These are phyloP conservation scores for Ascocoryne sarcoides DNA, from an alignment of 2,329 filamentous ascomycete species.

Conservation along the genomic window DNA sequence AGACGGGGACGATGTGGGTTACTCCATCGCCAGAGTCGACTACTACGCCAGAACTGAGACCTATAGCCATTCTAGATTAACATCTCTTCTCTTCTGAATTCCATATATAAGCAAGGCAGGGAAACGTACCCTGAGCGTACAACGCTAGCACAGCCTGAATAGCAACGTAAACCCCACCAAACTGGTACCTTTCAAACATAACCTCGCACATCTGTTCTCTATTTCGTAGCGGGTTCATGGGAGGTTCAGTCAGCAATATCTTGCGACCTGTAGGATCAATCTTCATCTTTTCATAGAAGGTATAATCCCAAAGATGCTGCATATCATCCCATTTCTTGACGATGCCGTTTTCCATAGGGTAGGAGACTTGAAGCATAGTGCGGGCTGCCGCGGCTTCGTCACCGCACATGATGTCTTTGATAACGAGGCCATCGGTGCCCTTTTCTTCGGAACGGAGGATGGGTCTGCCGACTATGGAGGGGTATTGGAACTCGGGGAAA, in stretches of 20 bases:
- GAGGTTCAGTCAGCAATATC: constrained; percentile 93
- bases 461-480: constrained; percentile 93
- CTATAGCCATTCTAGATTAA: constrained; percentile 38
- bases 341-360: constrained; percentile 99
- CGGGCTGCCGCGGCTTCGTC: constrained; percentile 93
- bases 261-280: constrained; percentile 86
- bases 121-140: constrained; percentile 75
- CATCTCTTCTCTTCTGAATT: not conserved
- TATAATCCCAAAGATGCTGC: constrained; percentile 99
- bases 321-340: constrained; percentile 99
- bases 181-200: constrained; percentile 97
- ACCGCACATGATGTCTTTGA: constrained; percentile 99
- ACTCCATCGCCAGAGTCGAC: constrained; percentile 98
- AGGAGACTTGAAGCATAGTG: constrained; percentile 97
- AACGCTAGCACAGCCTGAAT: constrained; percentile 94
- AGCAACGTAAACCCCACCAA: constrained; percentile 94
- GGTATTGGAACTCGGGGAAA: constrained; percentile 98
- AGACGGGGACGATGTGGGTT: constrained; percentile 96
- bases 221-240: constrained; percentile 96
- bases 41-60: constrained; percentile 88
- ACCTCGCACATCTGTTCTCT: constrained; percentile 97
- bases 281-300: constrained; percentile 94
- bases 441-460: constrained; percentile 94
- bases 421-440: constrained; percentile 54
- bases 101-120: no score